phyloP scores from a whole-genome alignment of 2,329 filamentous ascomycete species.

The Plenodomus tracheiphilus region DNA sequence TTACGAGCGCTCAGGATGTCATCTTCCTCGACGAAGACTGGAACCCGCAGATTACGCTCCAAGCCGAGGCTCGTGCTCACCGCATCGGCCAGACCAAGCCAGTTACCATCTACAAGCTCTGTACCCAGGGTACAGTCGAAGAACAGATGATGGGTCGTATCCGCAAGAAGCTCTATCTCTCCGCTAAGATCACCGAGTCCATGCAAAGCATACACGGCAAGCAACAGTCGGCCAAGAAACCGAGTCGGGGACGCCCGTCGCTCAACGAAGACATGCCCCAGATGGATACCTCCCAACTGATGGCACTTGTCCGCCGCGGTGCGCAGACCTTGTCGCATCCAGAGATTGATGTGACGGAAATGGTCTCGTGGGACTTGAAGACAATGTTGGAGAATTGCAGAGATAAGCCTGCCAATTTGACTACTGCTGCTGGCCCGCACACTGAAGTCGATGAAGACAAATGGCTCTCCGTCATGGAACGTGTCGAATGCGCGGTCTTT shows the following conservation, averaged over 20 bases:
- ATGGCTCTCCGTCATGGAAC: slow-evolving; percentile 61
- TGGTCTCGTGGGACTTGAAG: slow-evolving; percentile 61
- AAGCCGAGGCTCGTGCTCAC: slow-evolving; percentile 59
- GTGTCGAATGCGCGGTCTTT: slow-evolving; percentile 61
- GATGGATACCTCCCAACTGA: slow-evolving; percentile 56
- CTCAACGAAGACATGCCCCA: slow-evolving; percentile 55
- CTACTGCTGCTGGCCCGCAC: slow-evolving; percentile 36
- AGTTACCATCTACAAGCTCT: slow-evolving; percentile 60
- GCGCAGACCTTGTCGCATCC: slow-evolving; percentile 57
- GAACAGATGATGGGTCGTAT: slow-evolving; percentile 62
- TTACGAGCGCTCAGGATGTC: slow-evolving; percentile 58
- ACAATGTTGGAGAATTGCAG: slow-evolving; percentile 59
- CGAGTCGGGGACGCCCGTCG: slow-evolving; percentile 13
- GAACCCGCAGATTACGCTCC: slow-evolving; percentile 58
- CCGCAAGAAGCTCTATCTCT: slow-evolving; percentile 65
- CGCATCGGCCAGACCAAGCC: slow-evolving; percentile 59
- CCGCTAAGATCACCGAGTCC: slow-evolving; percentile 62
- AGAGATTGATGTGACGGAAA: slow-evolving; percentile 59
- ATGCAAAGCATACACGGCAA: slow-evolving; percentile 58
- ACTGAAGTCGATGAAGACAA: slow-evolving; percentile 55
- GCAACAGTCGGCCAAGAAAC: slow-evolving; percentile 27
- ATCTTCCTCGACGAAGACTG: slow-evolving; percentile 61
- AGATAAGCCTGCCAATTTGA: slow-evolving; percentile 53
- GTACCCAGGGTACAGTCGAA: slow-evolving; percentile 60
- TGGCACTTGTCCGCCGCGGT: slow-evolving; percentile 58